Percentiles rank a stretch among this genome's conserved stretches.
phyloP scores from a whole-genome alignment of 2,329 filamentous ascomycete genomes.

The Mollisiaceae sp. region DNA sequence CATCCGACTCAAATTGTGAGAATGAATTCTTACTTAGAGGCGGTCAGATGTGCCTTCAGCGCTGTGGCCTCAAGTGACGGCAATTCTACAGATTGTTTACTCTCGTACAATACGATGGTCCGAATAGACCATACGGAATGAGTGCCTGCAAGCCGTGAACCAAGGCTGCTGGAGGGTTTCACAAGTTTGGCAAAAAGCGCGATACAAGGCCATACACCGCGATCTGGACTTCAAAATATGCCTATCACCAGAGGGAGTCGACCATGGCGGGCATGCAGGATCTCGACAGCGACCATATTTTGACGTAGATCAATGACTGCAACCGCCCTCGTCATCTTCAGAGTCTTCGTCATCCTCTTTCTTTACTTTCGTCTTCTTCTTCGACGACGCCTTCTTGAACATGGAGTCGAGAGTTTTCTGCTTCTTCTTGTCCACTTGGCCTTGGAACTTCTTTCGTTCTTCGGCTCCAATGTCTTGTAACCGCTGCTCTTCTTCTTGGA shows the following conservation, averaged over 20 bases:
- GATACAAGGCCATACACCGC: background rate
- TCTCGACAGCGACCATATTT: background rate
- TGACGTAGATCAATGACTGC: conserved; percentile 34
- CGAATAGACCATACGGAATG: background rate
- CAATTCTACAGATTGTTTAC: background rate
- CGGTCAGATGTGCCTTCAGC: background rate
- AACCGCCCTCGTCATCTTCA: conserved; percentile 37
- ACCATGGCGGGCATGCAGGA: background rate
- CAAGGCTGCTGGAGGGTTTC: background rate
- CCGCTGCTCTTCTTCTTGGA: conserved; percentile 66
- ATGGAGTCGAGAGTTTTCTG: conserved; percentile 48
- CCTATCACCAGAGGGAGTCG: background rate
- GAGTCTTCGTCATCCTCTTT: conserved; percentile 41
- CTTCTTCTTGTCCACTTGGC: conserved; percentile 77
- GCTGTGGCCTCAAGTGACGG: background rate
- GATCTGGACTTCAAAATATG: background rate
- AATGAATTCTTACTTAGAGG: background rate
- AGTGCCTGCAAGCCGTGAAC: background rate
- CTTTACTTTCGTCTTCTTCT: conserved; percentile 46
- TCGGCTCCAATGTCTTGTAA: conserved; percentile 70
- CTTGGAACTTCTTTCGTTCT: conserved; percentile 77
- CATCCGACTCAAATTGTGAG: background rate
- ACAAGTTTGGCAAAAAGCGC: background rate
- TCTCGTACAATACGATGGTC: background rate
- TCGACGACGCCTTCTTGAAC: conserved; percentile 44